phyloP scores from a whole-genome alignment of 2,329 filamentous ascomycete genomes.

The Claviceps cyperi region DNA sequence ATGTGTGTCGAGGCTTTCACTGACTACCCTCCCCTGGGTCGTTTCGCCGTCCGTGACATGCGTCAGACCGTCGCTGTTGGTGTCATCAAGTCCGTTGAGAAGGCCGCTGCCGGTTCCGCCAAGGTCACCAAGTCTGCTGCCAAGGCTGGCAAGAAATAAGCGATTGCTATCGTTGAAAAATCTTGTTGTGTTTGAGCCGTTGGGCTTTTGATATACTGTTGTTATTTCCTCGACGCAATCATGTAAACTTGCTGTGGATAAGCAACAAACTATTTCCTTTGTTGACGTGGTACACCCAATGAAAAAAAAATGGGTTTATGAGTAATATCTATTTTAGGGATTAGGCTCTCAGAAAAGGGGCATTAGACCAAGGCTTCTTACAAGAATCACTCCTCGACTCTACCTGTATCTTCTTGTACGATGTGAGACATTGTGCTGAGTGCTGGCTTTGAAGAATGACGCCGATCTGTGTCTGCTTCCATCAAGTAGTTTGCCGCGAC shows the following conservation, averaged over 20 bases:
- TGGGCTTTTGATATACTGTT: constrained; percentile 16
- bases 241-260: constrained; percentile 29
- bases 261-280: constrained; percentile 21
- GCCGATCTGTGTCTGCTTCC: no score
- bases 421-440: no score
- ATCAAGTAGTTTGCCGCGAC: no score
- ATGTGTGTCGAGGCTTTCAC: constrained; percentile 99
- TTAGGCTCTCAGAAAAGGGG: no score
- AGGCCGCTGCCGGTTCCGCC: constrained; percentile 39
- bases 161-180: constrained; percentile 9
- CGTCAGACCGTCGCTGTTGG: constrained; percentile 78
- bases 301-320: no score
- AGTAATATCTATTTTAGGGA: no score
- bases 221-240: constrained; percentile 32
- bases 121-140: constrained; percentile 62
- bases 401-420: no score
- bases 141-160: constrained; percentile 65
- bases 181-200: constrained; percentile 14
- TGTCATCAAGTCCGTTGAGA: constrained; percentile 83
- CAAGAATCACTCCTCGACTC: no score
- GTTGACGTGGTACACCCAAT: constrained; percentile 18
- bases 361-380: no score
- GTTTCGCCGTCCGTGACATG: constrained; percentile 99
- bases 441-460: no score
- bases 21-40: constrained; percentile 96